These are phyloP conservation scores for Pseudogymnoascus sp. DNA, from an alignment of 2,329 filamentous ascomycete genomes.

Conservation along the genomic window DNA sequence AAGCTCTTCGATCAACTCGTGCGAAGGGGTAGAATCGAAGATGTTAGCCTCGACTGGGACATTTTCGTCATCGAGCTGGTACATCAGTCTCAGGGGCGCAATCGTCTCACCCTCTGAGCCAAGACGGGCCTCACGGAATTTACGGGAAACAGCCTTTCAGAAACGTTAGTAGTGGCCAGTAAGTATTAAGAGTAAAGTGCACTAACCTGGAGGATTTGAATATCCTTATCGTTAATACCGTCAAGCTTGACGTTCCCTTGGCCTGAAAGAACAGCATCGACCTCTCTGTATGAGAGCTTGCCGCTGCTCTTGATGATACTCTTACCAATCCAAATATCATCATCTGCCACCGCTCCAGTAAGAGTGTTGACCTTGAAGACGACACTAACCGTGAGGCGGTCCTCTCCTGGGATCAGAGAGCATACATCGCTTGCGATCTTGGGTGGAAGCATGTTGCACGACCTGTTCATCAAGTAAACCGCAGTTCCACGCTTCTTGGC, in stretches of 20 bases:
- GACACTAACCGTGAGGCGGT: conserved; percentile 84
- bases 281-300: conserved; percentile 76
- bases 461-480: conserved; percentile 85
- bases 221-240: conserved; percentile 62
- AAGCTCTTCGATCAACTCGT: conserved; percentile 91
- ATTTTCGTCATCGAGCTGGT: conserved; percentile 96
- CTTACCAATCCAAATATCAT: conserved; percentile 90
- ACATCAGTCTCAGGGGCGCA: conserved; percentile 77
- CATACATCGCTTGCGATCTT: conserved; percentile 82
- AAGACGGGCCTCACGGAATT: conserved; percentile 82
- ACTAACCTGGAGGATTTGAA: conserved; percentile 69
- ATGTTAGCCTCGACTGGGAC: conserved; percentile 94
- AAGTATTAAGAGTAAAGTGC: not conserved
- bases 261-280: conserved; percentile 71
- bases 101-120: conserved; percentile 72
- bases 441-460: conserved; percentile 76
- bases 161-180: conserved; percentile 30
- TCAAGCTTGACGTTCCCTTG: conserved; percentile 54
- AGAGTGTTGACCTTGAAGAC: conserved; percentile 83
- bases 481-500: conserved; percentile 96
- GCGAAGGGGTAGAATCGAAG: conserved; percentile 80
- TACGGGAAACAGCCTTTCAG: conserved; percentile 62
- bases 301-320: conserved; percentile 86
- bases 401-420: conserved; percentile 77
- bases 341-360: conserved; percentile 71